phyloP scores from a whole-genome alignment of 2,329 filamentous ascomycete species.

The Venturiaceae sp. region DNA sequence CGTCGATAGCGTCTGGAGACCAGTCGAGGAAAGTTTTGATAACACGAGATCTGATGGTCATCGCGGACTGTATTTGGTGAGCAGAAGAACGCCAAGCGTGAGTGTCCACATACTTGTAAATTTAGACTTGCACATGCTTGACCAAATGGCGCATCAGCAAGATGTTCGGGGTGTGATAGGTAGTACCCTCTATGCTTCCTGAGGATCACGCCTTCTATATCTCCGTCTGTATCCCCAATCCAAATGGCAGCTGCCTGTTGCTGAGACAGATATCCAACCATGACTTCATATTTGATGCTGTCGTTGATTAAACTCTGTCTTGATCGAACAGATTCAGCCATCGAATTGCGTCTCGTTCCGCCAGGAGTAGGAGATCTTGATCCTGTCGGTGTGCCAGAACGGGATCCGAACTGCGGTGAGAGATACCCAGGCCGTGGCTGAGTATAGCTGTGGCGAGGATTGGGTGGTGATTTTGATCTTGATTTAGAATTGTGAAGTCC shows the following conservation, averaged over 20 bases:
- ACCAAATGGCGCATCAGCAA: conserved; percentile 54
- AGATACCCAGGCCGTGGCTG: neutral
- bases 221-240: conserved; percentile 60
- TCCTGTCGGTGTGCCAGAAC: neutral
- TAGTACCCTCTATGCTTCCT: conserved; percentile 60
- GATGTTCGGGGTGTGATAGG: conserved; percentile 59
- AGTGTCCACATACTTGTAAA: conserved; percentile 45
- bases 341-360: conserved; percentile 9
- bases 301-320: conserved; percentile 28
- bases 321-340: conserved; percentile 8
- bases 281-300: conserved; percentile 71
- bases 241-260: conserved; percentile 67
- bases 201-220: conserved; percentile 62
- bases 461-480: neutral
- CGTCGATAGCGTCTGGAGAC: conserved; percentile 63
- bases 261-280: conserved; percentile 76
- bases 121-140: conserved; percentile 59
- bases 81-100: neutral
- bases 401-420: neutral
- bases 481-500: neutral
- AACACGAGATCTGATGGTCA: conserved; percentile 72
- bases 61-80: conserved; percentile 48
- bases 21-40: conserved; percentile 70
- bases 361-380: neutral
- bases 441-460: neutral